A percentile compares a stretch with the other conserved stretches of the same genome.
Evolutionary conservation across 2,329 filamentous ascomycete genomes (phyloP).

Genomic region (Talaromyces piceae): DNA sequence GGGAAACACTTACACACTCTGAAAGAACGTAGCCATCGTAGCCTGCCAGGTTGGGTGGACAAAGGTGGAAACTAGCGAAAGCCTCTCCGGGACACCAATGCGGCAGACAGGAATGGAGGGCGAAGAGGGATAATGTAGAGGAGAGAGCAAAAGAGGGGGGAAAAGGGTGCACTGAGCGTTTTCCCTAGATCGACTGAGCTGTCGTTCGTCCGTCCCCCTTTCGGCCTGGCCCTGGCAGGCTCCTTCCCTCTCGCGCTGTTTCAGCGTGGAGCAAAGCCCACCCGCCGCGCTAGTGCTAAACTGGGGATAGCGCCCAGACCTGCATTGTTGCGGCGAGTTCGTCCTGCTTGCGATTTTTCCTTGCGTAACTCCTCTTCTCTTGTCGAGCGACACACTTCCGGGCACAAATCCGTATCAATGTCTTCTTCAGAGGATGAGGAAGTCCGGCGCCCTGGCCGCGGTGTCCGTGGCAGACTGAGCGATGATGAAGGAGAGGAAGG

Average conservation of each 20-base stretch:
- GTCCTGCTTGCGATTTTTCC: no score
- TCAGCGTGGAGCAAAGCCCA: constrained; percentile 11
- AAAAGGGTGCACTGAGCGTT: background rate
- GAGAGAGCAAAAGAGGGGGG: constrained; percentile 4
- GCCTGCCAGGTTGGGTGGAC: constrained; percentile 4
- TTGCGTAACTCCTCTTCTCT: background rate
- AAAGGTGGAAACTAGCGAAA: background rate
- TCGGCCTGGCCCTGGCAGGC: background rate
- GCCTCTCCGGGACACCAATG: background rate
- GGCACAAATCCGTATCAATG: no score
- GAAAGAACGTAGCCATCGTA: constrained; percentile 43
- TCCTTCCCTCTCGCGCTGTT: constrained; percentile 9
- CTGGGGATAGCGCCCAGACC: constrained; percentile 3
- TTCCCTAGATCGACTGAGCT: constrained; percentile 3
- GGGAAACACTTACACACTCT: constrained; percentile 40
- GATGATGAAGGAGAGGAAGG: constrained; percentile 22
- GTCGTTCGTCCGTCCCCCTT: constrained; percentile 1
- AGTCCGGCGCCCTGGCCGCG: constrained; percentile 28
- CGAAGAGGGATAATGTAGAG: background rate
- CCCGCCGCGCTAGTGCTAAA: constrained; percentile 1
- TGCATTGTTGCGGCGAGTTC: background rate
- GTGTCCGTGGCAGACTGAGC: constrained; percentile 19
- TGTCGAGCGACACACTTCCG: no score
- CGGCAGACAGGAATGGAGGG: background rate
- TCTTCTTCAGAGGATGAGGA: constrained; percentile 33